Evolutionary conservation across 306 rosid species (phyloP).

Genomic region (Ammopiptanthus mongolicus): DNA sequence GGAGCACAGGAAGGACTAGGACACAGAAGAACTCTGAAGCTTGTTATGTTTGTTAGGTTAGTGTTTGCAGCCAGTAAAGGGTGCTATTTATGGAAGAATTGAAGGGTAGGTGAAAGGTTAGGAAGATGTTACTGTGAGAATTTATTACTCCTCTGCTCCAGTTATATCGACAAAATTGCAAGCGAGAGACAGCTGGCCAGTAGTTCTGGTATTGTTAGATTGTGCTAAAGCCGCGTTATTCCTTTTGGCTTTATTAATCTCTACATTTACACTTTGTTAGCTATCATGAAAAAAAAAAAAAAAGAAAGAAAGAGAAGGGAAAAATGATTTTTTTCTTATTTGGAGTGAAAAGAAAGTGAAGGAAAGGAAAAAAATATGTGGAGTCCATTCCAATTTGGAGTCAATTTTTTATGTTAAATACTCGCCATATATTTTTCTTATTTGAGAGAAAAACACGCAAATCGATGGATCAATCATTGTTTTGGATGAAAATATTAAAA

Average conservation of each 20-base stretch:
- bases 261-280: too few relatives aligned
- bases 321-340: too few relatives aligned
- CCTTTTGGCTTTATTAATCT: background rate
- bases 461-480: too few relatives aligned
- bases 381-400: too few relatives aligned
- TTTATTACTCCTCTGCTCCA: background rate
- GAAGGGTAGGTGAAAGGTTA: background rate
- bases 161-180: background rate
- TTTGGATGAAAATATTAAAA: too few relatives aligned
- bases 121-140: background rate
- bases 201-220: constrained; percentile 14
- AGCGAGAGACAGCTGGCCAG: constrained; percentile 7
- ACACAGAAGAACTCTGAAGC: background rate
- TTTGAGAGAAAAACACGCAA: too few relatives aligned
- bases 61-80: background rate
- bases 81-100: background rate
- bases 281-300: too few relatives aligned
- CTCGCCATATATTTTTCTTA: too few relatives aligned
- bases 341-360: too few relatives aligned
- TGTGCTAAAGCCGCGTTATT: background rate
- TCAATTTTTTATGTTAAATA: too few relatives aligned
- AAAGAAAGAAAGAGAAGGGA: too few relatives aligned
- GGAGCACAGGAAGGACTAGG: background rate
- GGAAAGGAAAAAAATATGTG: too few relatives aligned
- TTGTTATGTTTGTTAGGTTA: background rate